These are phyloP conservation scores for Conticribra weissflogii DNA, from an alignment of 108 stramenopile species.

Conservation along the genomic window DNA sequence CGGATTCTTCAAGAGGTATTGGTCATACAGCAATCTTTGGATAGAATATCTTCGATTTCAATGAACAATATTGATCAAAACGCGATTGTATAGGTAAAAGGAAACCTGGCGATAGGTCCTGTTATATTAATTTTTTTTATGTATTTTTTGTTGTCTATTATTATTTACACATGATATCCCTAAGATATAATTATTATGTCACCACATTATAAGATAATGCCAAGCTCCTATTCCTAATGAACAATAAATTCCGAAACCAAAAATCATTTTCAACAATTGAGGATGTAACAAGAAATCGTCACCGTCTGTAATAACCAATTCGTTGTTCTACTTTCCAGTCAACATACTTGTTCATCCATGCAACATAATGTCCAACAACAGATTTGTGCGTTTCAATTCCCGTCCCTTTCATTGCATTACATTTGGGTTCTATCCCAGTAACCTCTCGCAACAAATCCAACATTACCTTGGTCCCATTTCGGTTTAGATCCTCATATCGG, in stretches of 20 bases:
- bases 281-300: too few species aligned
- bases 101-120: too few species aligned
- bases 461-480: slow-evolving; percentile 27
- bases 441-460: slow-evolving; percentile 24
- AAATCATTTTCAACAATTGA: too few species aligned
- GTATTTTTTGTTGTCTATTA: too few species aligned
- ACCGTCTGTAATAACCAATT: slow-evolving; percentile 47
- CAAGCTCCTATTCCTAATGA: too few species aligned
- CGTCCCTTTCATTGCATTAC: slow-evolving; percentile 18
- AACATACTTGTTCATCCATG: slow-evolving; percentile 51
- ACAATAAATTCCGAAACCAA: too few species aligned
- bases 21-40: background rate
- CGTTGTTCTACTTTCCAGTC: slow-evolving; percentile 48
- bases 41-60: background rate
- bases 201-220: too few species aligned
- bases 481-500: slow-evolving; percentile 46
- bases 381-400: slow-evolving; percentile 17
- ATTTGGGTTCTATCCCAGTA: slow-evolving; percentile 37
- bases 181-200: too few species aligned
- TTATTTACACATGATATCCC: too few species aligned
- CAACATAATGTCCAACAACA: slow-evolving; percentile 29
- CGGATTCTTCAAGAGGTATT: background rate
- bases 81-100: too few species aligned
- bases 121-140: too few species aligned
- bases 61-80: background rate